These are phyloP conservation scores for Nakazawaea sp. DNA, from an alignment of 805 yeast genomes.

Conservation along the genomic window DNA sequence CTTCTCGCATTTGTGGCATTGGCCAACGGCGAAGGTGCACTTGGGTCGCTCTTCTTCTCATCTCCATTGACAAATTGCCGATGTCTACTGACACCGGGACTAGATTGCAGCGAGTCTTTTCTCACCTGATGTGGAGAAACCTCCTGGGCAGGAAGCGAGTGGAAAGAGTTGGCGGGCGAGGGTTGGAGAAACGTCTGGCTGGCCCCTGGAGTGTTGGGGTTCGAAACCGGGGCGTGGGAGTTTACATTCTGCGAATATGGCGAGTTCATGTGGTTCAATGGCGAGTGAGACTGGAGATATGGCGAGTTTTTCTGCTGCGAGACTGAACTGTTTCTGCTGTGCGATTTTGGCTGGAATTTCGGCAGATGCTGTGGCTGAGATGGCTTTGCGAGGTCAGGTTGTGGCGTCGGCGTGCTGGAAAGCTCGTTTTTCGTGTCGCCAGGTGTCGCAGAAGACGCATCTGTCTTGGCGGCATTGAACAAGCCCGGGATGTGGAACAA, in stretches of 20 bases:
- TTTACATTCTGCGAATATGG: not conserved
- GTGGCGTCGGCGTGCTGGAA: conserved; percentile 10
- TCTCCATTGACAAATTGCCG: too few species aligned
- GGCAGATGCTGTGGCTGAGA: not conserved
- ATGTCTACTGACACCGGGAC: too few species aligned
- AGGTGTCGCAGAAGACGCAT: conserved; percentile 3
- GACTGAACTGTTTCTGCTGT: conserved; percentile 5
- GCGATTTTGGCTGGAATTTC: not conserved
- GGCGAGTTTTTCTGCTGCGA: conserved; percentile 5
- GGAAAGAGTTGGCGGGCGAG: not conserved
- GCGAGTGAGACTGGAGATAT: not conserved
- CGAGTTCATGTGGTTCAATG: conserved; percentile 1
- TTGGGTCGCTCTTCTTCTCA: too few species aligned
- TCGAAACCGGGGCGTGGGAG: conserved; percentile 11
- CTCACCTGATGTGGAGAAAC: too few species aligned
- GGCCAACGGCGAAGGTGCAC: too few species aligned
- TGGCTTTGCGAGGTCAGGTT: conserved; percentile 1
- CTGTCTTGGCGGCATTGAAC: conserved; percentile 24
- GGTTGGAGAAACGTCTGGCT: too few species aligned
- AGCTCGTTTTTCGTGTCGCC: conserved; percentile 16
- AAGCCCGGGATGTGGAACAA: conserved; percentile 72
- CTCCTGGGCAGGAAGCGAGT: too few species aligned
- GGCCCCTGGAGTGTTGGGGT: conserved; percentile 16
- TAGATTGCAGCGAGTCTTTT: too few species aligned
- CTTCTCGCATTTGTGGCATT: too few species aligned